Percentiles rank a stretch among this genome's conserved stretches.
phyloP scores from a whole-genome alignment of 495 filamentous ascomycete species.

The Daldinia loculata region DNA sequence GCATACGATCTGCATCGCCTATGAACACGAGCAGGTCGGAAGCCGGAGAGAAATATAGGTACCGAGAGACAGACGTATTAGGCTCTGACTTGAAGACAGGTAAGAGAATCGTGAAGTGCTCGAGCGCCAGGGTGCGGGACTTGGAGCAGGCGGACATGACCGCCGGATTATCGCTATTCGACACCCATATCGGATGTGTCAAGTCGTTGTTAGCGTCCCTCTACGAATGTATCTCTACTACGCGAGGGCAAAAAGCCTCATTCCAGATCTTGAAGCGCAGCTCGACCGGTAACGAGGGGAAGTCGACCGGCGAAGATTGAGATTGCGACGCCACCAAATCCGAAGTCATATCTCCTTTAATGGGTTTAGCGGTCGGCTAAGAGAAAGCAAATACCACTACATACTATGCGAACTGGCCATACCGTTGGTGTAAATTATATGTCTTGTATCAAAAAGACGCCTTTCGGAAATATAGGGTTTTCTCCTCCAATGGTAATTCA shows the following conservation, averaged over 20 bases:
- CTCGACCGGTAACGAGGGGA: constrained; percentile 49
- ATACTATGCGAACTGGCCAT: not conserved
- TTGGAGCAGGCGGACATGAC: constrained; percentile 46
- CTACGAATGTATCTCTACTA: constrained; percentile 48
- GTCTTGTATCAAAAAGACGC: not conserved
- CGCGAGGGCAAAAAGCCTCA: constrained; percentile 43
- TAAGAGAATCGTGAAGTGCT: constrained; percentile 45
- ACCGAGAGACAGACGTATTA: constrained; percentile 7
- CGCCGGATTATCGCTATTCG: constrained; percentile 46
- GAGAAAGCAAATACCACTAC: not conserved
- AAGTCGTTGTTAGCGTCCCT: not conserved
- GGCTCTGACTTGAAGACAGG: constrained; percentile 34
- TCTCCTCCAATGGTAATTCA: not conserved
- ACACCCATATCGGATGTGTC: constrained; percentile 40
- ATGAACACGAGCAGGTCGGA: constrained; percentile 46
- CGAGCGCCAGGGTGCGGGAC: constrained; percentile 43
- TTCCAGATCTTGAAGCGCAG: constrained; percentile 51
- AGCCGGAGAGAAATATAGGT: constrained; percentile 45
- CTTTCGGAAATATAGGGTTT: not conserved
- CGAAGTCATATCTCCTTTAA: constrained; percentile 11
- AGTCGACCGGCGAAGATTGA: constrained; percentile 13
- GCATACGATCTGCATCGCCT: constrained; percentile 34
- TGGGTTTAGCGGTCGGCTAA: not conserved
- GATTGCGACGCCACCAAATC: not conserved
- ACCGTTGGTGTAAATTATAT: not conserved